These are phyloP conservation scores for Heliamphora pulchella DNA, from an alignment of 179 eudicot genomes.

Conservation along the genomic window DNA sequence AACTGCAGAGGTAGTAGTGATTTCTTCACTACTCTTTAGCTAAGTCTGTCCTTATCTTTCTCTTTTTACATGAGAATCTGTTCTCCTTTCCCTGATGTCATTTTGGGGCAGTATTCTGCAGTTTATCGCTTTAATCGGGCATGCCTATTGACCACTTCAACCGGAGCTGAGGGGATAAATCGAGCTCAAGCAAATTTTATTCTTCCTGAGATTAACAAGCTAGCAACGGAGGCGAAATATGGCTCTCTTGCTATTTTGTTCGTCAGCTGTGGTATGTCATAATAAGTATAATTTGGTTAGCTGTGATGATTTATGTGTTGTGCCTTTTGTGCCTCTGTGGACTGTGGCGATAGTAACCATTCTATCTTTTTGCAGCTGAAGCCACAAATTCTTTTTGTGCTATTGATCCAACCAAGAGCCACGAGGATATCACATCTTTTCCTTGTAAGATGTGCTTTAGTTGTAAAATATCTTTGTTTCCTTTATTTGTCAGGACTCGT, in stretches of 20 bases:
- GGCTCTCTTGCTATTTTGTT: conserved; percentile 61
- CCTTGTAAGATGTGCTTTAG: conserved; percentile 43
- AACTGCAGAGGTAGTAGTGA: conserved; percentile 42
- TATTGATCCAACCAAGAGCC: conserved; percentile 36
- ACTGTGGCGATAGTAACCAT: not conserved
- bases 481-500: not conserved
- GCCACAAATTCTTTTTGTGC: conserved; percentile 27
- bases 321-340: not conserved
- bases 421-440: conserved; percentile 33
- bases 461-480: not conserved
- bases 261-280: conserved; percentile 41
- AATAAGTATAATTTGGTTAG: not conserved
- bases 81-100: conserved; percentile 21
- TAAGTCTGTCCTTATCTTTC: conserved; percentile 16
- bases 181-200: conserved; percentile 51
- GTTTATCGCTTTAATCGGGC: conserved; percentile 67
- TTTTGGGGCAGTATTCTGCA: conserved; percentile 65
- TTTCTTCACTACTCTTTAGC: conserved; percentile 6
- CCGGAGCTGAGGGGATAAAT: conserved; percentile 40
- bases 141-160: conserved; percentile 41
- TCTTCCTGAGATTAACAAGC: conserved; percentile 80
- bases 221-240: conserved; percentile 58
- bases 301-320: not conserved
- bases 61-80: not conserved
- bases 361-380: conserved; percentile 40